Percentiles rank a stretch among this genome's conserved stretches.
Conservation (phyloP, 805 yeast species). For the Lipomyces mesembrius region DNA sequence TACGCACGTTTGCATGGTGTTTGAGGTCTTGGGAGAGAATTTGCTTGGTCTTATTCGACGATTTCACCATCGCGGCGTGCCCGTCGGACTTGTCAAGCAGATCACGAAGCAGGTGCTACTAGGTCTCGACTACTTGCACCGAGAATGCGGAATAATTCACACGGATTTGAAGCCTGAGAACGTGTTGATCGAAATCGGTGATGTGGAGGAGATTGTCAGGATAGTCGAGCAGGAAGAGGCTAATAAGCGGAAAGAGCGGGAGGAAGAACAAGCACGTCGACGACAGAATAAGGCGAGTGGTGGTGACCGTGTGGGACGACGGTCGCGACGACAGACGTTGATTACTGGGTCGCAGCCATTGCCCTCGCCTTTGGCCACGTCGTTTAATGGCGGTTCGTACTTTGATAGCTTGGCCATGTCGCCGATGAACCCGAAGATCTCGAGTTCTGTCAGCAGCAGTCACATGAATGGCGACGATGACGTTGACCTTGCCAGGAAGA, state of each 20-base stretch:
- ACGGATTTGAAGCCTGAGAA: slow-evolving; percentile 78
- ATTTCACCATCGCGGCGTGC: slow-evolving; percentile 79
- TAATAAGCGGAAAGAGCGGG: slow-evolving; percentile 51
- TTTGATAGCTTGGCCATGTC: slow-evolving; percentile 42
- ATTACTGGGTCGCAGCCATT: slow-evolving; percentile 92
- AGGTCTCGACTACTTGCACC: slow-evolving; percentile 72
- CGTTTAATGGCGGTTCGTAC: slow-evolving; percentile 34
- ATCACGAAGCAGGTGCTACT: slow-evolving; percentile 76
- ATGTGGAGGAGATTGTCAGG: slow-evolving; percentile 74
- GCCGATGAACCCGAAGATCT: slow-evolving; percentile 36
- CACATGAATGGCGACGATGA: slow-evolving; percentile 2
- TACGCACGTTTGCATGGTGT: slow-evolving; percentile 92
- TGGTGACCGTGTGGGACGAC: slow-evolving; percentile 45
- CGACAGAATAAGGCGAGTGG: slow-evolving; percentile 26
- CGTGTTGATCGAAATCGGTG: slow-evolving; percentile 78
- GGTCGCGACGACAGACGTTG: slow-evolving; percentile 72
- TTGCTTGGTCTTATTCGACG: slow-evolving; percentile 80
- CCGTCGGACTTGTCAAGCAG: slow-evolving; percentile 74
- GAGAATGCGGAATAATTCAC: slow-evolving; percentile 74
- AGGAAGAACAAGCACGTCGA: slow-evolving; percentile 42
- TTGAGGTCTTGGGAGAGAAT: slow-evolving; percentile 95
- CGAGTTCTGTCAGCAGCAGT: slow-evolving; percentile 20
- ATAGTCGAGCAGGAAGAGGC: slow-evolving; percentile 67
- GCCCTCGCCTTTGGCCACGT: slow-evolving; percentile 80
- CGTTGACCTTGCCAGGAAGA: background rate